Conservation (phyloP, 2,329 filamentous ascomycete genomes). For the Fonsecaea pedrosoi region DNA sequence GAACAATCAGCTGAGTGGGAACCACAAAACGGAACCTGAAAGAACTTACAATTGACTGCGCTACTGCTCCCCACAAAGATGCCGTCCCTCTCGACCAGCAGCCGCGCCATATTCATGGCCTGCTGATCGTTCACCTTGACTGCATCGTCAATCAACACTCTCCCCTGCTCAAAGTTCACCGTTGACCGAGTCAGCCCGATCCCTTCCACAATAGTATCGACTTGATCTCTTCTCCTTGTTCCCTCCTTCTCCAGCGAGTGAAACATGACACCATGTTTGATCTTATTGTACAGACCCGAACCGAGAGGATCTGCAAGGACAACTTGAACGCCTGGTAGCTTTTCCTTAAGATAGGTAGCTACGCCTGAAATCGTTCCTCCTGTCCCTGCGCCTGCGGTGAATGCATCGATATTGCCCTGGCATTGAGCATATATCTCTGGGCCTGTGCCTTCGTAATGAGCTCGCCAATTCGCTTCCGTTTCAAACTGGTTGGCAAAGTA, state of each 20-base stretch:
- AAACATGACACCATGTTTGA: slow-evolving; percentile 96
- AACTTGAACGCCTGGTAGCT: slow-evolving; percentile 68
- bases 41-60: slow-evolving; percentile 81
- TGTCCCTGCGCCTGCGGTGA: slow-evolving; percentile 84
- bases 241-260: slow-evolving; percentile 86
- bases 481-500: slow-evolving; percentile 99
- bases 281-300: slow-evolving; percentile 88
- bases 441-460: slow-evolving; percentile 81
- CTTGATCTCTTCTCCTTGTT: slow-evolving; percentile 84
- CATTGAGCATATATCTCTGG: slow-evolving; percentile 88
- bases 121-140: slow-evolving; percentile 87
- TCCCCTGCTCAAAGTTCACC: slow-evolving; percentile 85
- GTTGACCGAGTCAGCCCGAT: slow-evolving; percentile 96
- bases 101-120: slow-evolving; percentile 91
- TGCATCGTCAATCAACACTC: slow-evolving; percentile 87
- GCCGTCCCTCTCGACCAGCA: slow-evolving; percentile 93
- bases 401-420: slow-evolving; percentile 76
- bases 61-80: slow-evolving; percentile 94
- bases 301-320: slow-evolving; percentile 94
- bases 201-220: slow-evolving; percentile 95
- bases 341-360: slow-evolving; percentile 79
- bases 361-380: slow-evolving; percentile 93
- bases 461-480: slow-evolving; percentile 83
- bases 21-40: neutral
- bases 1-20: slow-evolving; percentile 19